Base-by-base conservation (phyloP, 495 filamentous ascomycete species). In the Neurospora hispaniola region DNA sequence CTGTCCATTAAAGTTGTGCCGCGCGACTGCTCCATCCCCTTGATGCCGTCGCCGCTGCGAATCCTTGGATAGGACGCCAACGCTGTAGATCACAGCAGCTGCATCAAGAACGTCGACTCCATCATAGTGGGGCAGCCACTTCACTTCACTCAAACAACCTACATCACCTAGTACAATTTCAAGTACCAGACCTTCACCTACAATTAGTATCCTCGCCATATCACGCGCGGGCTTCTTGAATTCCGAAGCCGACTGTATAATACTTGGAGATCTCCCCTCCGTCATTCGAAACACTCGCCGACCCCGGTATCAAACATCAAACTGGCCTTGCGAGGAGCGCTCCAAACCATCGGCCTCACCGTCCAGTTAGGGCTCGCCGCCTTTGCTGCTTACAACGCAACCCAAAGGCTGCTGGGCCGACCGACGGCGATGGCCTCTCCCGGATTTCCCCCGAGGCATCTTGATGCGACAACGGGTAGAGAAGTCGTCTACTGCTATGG, bases 401-500 rank as follows among this genome's bases (percentile, higher is more conserved):
- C 78, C 73, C 74, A 79, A 78, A 74, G 77, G 75, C 75, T 79
- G 74, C 73, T 70, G 70, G 76, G 73, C 78, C 76, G 77, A 79
- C 79, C 75, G 79, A 80, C 80, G 76, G 75, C 73, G 71, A 84
- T 85, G 84, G 79, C 79, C 31, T 80, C 78, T 20, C 73, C 71
- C 7, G 48, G 54, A 3, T 12, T 41, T 16, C 72, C 54, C 68
- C 68, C 43, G 5, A 31, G 71, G 18, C 82, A 81, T 70, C 80
- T 87, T 54, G 85, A 85, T 74, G 83, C 84, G 62, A 75, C 77
- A 14, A 71, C 74, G 9, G 83, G 81, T 70, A 82, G 89, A 75
- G 91, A 96, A 79, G 84, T 93, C 27, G 89, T 97, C 68, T 92
- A 86, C 77, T 99, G 96, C 80, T 93, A 98, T 80, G 76, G 81